These are phyloP conservation scores for Pyricularia sp. DNA, from an alignment of 2,329 filamentous ascomycete genomes.

Conservation along the genomic window DNA sequence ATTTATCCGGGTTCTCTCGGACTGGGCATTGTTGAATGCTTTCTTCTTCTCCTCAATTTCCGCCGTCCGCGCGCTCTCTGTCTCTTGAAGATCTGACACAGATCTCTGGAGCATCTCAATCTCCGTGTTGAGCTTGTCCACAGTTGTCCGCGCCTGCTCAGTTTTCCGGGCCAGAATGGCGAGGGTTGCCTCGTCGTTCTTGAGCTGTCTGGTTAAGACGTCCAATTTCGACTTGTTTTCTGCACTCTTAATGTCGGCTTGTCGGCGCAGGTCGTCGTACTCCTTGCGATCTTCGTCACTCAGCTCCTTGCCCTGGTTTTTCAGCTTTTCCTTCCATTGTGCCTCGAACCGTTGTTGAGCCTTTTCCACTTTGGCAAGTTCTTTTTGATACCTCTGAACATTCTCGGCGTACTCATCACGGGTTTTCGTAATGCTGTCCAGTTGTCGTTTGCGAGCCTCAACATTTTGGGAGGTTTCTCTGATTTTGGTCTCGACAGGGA, in stretches of 20 bases:
- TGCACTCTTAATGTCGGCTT: conserved; percentile 76
- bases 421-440: conserved; percentile 65
- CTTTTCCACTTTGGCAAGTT: conserved; percentile 78
- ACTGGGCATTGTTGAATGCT: conserved; percentile 76
- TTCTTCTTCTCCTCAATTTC: conserved; percentile 88
- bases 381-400: conserved; percentile 67
- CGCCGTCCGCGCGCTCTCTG: conserved; percentile 57
- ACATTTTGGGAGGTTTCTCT: conserved; percentile 65
- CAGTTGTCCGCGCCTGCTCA: conserved; percentile 63
- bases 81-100: conserved; percentile 50
- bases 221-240: conserved; percentile 75
- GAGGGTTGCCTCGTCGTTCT: conserved; percentile 84
- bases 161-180: conserved; percentile 85
- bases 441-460: conserved; percentile 56
- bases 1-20: conserved; percentile 70
- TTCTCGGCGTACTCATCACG: conserved; percentile 59
- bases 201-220: conserved; percentile 78
- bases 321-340: conserved; percentile 76
- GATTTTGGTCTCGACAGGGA: conserved; percentile 90
- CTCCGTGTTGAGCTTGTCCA: conserved; percentile 67
- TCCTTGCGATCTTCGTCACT: conserved; percentile 81
- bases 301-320: conserved; percentile 78
- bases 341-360: conserved; percentile 82
- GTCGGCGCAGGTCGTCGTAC: conserved; percentile 74
- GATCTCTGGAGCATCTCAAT: conserved; percentile 60